Base-by-base conservation (phyloP, 345 rosid species). In the Turritis glabra region DNA sequence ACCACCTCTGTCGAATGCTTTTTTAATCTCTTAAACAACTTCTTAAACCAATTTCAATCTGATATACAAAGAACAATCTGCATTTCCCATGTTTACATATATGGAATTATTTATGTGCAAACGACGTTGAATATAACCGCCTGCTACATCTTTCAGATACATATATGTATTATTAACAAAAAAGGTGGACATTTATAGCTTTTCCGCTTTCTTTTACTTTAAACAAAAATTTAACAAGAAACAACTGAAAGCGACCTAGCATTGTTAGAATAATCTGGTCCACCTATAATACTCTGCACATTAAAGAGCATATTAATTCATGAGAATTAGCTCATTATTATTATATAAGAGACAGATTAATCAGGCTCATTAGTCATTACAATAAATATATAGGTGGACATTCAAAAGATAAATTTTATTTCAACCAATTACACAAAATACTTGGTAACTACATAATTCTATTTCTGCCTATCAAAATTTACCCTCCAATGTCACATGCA, bases 401-500 rank as follows among this genome's bases (percentile, higher is more conserved):
- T 53, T 64, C 46, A 40, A 9, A 10, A 53, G 18, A 41, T 37
- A 10, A n/a, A 62, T 40, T 41, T 72, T 62, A 52, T 73, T 73
- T 22, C 63, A 61, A 73, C 44, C 35, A 63, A 52, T 23, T 62
- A 7, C 53, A 69, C 18, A 43, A 5, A 26, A 40, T 7, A 53
- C 62, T 69, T 54, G 30, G 53, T 19, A 38, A 68, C 61, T 41
- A 22, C 70, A 73, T 41, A 53, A 15, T 54, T 52, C 5, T 54
- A 30, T 53, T n/a, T 22, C 19, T 54, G 47, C 47, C 56, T 64
- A 54, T 55, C 64, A 64, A 41, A 41, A 43, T 73, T 64, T 73
- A 73, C 57, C 64, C 41, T 15, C 70, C 71, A 53, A 43, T 72
- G 61, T 50, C 75, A 50, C 68, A 19, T 51, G 58, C 51, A 8